phyloP scores from a whole-genome alignment of 768 basidiomycete genomes.

The Leucocoprinus birnbaumii region DNA sequence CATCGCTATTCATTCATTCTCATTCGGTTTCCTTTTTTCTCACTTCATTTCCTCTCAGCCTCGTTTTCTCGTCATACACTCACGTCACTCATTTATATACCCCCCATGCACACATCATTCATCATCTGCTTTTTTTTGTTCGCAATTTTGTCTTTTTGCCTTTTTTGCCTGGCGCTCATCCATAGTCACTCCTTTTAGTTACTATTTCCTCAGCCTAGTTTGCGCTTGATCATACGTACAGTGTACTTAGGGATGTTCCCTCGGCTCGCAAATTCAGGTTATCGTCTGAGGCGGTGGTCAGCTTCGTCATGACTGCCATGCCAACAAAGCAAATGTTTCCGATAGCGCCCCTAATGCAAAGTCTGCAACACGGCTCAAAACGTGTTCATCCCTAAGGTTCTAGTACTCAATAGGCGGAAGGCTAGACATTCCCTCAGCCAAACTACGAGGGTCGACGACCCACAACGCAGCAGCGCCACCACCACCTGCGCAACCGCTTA shows the following conservation, averaged over 20 bases:
- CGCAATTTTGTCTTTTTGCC: background rate
- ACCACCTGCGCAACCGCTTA: conserved; percentile 14
- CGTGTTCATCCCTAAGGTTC: background rate
- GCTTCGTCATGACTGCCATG: background rate
- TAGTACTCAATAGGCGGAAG: background rate
- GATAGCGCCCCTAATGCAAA: too few species aligned
- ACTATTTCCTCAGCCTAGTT: background rate
- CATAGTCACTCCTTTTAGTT: background rate
- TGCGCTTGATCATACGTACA: background rate
- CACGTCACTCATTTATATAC: background rate
- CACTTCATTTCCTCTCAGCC: background rate
- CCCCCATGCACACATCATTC: background rate
- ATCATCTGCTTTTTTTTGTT: background rate
- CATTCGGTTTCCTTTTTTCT: background rate
- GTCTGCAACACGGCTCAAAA: too few species aligned
- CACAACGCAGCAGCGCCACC: conserved; percentile 19
- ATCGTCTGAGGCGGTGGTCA: too few species aligned
- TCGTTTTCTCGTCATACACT: background rate
- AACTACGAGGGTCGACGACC: conserved; percentile 44
- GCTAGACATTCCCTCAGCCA: conserved; percentile 56
- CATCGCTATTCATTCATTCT: background rate
- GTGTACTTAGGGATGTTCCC: too few species aligned
- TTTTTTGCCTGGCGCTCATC: background rate
- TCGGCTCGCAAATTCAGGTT: too few species aligned
- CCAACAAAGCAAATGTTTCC: background rate